phyloP scores from a whole-genome alignment of 1,284 basidiomycete species.

The Pseudozyma hubeiensis region DNA sequence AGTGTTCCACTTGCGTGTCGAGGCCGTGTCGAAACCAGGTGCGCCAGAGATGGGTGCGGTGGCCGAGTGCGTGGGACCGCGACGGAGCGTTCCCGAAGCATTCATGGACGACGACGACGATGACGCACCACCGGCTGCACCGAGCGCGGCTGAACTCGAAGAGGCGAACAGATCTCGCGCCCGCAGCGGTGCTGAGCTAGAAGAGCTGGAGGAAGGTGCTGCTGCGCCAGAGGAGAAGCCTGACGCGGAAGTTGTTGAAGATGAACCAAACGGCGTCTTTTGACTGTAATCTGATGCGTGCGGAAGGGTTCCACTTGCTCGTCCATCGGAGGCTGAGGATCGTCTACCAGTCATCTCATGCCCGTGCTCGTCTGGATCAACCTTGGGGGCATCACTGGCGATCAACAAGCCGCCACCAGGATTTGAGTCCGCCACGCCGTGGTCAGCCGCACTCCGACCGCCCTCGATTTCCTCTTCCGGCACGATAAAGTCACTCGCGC shows the following conservation, averaged over 20 bases:
- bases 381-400: constrained; percentile 19
- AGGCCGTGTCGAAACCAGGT: constrained; percentile 57
- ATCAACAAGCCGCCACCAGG: constrained; percentile 40
- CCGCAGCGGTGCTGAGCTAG: constrained; percentile 18
- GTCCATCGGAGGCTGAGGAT: constrained; percentile 4
- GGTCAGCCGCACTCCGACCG: constrained; percentile 1
- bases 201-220: constrained; percentile 8
- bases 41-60: constrained; percentile 58
- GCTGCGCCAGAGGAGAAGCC: constrained; percentile 38
- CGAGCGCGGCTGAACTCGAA: constrained; percentile 4
- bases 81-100: constrained; percentile 19
- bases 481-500: constrained; percentile 52
- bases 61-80: constrained; percentile 25
- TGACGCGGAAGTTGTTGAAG: constrained; percentile 9
- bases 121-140: neutral
- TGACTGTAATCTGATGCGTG: constrained; percentile 51
- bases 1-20: constrained; percentile 60
- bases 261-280: constrained; percentile 31
- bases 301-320: constrained; percentile 15
- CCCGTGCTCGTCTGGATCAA: neutral
- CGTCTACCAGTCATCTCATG: constrained; percentile 5
- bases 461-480: constrained; percentile 35
- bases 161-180: constrained; percentile 37
- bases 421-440: constrained; percentile 19
- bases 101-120: constrained; percentile 6